Base-by-base conservation (phyloP, 768 basidiomycete genomes). In the Pulveroboletus sp. region DNA sequence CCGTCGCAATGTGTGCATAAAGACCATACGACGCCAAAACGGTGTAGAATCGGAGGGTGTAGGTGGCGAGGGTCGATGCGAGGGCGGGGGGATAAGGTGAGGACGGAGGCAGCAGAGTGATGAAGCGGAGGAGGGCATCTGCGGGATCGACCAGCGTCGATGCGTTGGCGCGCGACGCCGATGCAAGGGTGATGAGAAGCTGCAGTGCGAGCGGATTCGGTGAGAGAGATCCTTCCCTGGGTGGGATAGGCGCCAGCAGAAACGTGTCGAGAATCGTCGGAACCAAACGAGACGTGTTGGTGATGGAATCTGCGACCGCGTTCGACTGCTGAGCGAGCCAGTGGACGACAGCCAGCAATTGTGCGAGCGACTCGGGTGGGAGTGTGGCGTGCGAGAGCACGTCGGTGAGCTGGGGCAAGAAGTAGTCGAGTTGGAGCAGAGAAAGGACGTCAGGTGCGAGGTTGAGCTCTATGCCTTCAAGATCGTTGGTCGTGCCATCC, bases 21-120 rank as follows among this genome's bases (percentile, higher is more conserved):
- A 95, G 63, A 1, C 94, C 94, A 55, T 95, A 98, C 2, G 77
- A 72, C 0, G 82, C 90, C 9, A 97, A 74, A 3, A 69, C 60
- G 0, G 73, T 61, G 66, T 90, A 93, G 13, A 93, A 69, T 5
- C 68, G 70, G 20, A 98, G 69, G 0, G 85, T 87, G 25, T 68
- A 69, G 2, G 68, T 67, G 14, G 87, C 72, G 16, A 92, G 76
- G 2, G 65, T 60, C 2, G 66, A 73, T 1, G 80, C 70, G 1
- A 73, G 61, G 0, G 63, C 37, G 5, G 41, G 47, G 0, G 69
- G 49, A 37, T 78, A 76, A 0, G 74, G 64, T 3, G 72, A 73
- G 2, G 68, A 56, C 20, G 74, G 58, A 25, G 83, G 87, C 21
- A 80, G 73, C 42, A 74, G 69, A 1, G 82, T 72, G 40, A 91